phyloP scores from a whole-genome alignment of 306 rosid genomes.

The Prunus davidiana region DNA sequence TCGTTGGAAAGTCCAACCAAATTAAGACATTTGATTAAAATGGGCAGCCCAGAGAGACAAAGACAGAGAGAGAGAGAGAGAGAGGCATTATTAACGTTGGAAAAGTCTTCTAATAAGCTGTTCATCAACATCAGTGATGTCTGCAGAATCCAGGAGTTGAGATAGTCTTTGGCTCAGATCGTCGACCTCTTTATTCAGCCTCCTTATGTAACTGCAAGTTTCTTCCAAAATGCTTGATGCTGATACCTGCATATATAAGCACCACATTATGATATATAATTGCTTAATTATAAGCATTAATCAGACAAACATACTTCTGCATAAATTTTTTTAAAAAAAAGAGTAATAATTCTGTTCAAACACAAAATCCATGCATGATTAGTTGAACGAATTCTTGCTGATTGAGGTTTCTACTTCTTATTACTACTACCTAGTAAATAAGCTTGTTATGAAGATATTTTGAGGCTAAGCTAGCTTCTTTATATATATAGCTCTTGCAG shows the following conservation, averaged over 20 bases:
- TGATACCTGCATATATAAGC: conserved; percentile 19
- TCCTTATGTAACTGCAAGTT: conserved; percentile 40
- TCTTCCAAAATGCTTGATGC: conserved; percentile 32
- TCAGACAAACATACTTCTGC: no score
- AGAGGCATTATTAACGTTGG: not conserved
- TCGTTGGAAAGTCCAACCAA: conserved; percentile 9
- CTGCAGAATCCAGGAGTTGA: conserved; percentile 32
- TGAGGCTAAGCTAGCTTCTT: no score
- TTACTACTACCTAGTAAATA: no score
- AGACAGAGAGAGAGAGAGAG: not conserved
- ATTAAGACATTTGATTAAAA: not conserved
- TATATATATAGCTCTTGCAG: no score
- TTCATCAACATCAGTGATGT: conserved; percentile 17
- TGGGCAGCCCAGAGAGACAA: not conserved
- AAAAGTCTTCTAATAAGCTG: conserved; percentile 23
- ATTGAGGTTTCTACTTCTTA: no score
- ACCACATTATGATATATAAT: not conserved
- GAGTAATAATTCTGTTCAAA: not conserved
- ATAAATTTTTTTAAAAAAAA: no score
- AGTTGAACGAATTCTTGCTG: no score
- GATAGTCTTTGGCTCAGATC: conserved; percentile 38
- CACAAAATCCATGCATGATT: not conserved
- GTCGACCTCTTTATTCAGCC: conserved; percentile 35
- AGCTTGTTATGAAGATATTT: no score
- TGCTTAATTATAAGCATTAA: no score